These are phyloP conservation scores for Hyaloperonospora arabidopsidis DNA, from an alignment of 352 stramenopile species.

Conservation along the genomic window DNA sequence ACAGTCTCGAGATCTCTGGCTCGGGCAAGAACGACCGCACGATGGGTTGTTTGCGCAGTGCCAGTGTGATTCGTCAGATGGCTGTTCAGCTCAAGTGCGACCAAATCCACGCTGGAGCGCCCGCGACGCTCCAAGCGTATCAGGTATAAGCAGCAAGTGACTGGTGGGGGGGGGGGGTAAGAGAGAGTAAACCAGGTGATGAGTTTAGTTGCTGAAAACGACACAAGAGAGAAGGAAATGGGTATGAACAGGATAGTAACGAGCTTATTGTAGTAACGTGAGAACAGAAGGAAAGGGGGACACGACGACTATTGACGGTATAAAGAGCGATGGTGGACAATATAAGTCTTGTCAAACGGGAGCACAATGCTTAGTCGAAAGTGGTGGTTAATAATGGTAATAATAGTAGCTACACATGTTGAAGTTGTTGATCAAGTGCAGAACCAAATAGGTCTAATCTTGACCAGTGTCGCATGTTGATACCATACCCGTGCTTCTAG, in stretches of 20 bases:
- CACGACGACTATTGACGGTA: background rate
- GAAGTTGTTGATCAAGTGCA: background rate
- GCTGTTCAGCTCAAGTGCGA: slow-evolving; percentile 36
- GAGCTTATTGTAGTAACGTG: background rate
- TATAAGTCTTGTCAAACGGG: too few species aligned
- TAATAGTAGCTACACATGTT: background rate
- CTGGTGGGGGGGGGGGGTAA: too few species aligned
- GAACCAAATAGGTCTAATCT: background rate
- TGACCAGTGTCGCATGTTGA: too few species aligned
- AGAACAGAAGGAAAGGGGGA: background rate
- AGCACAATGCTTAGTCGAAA: too few species aligned
- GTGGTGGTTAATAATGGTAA: too few species aligned
- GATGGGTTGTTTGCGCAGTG: slow-evolving; percentile 17
- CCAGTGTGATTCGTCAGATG: slow-evolving; percentile 34
- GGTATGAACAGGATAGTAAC: background rate
- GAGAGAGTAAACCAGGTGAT: too few species aligned
- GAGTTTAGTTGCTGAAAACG: too few species aligned
- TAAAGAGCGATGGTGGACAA: too few species aligned
- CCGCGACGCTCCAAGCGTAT: slow-evolving; percentile 32
- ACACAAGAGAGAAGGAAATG: background rate
- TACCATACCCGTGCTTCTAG: too few species aligned
- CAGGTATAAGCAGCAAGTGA: slow-evolving; percentile 35
- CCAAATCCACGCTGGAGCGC: slow-evolving; percentile 26
- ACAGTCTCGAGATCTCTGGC: slow-evolving; percentile 31
- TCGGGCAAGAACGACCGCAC: slow-evolving; percentile 25